Base-by-base conservation (phyloP, 2,329 filamentous ascomycete species). In the Neofusicoccum sp. region DNA sequence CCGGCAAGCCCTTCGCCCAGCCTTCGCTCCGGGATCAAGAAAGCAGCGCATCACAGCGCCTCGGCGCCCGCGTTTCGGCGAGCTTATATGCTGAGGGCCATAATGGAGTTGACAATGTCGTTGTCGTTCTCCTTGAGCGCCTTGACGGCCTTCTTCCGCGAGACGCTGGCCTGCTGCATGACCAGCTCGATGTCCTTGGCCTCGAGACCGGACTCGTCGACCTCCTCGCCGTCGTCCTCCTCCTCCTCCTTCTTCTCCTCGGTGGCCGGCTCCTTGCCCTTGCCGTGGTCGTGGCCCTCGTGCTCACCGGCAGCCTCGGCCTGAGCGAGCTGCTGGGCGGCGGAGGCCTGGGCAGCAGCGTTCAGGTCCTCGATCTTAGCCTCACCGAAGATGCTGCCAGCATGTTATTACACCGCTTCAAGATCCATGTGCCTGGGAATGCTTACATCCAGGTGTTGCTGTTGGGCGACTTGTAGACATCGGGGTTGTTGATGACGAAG, bases 331-430 rank as follows among this genome's bases (percentile, higher is more conserved):
- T 97, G 93, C 82, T 96, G 91, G 71, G 93, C 93, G 71, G 95
- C 95, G 69, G 90, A 91, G 73, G 93, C 91, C 84, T 98, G 95
- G 73, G 93, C 93, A 77, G 93, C 91, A 72, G 95, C 96, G 89
- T 98, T 99, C 74, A 98, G 86, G 81, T 99, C 96, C 87, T 99
- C 95, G 69, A 99, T 98, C 90, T 99, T 99, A 76, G 96, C 95
- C 86, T 99, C 96, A 79, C 95, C 95, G 78, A 99, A 99, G 80
- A 98, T 96, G 82, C 93, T 97, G 70, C 62, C 64, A 44, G 56
- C 63, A 62, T 66, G 68, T 70, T 62, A 74, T 64, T 62, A 63
- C 49, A 34, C 51, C 43, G 30, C 38, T 24, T 12, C 34, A 31
- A 7, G 5, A 60, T 57, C 44, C 56, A 38, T 60, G 26, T 31